Evolutionary conservation across 768 basidiomycete species (phyloP).

Genomic region (Austroboletus festivus): DNA sequence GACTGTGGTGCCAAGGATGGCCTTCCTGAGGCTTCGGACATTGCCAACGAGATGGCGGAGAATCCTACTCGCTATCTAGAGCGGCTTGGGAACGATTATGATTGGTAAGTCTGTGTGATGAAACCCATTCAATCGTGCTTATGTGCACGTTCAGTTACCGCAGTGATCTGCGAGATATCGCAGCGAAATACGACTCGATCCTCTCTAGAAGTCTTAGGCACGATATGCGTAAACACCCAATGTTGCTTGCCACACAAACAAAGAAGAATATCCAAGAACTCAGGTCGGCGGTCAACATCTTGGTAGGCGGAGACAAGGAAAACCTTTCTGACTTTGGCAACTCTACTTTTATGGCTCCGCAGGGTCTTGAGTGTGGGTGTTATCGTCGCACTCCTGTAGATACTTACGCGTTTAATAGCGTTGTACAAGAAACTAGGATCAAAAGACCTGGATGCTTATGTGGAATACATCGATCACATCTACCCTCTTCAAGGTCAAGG

Average conservation of each 20-base stretch:
- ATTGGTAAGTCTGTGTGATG: background rate
- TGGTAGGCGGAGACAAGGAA: background rate
- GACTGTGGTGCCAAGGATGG: background rate
- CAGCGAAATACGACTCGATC: background rate
- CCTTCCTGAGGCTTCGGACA: background rate
- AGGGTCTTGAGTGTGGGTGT: background rate
- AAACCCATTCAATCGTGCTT: background rate
- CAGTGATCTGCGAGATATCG: background rate
- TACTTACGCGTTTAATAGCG: background rate
- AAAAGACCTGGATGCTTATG: background rate
- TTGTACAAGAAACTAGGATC: background rate
- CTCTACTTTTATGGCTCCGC: background rate
- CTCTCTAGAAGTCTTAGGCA: background rate
- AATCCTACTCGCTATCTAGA: background rate
- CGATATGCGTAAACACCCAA: background rate
- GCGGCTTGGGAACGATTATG: background rate
- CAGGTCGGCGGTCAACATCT: background rate
- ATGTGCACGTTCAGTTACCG: background rate
- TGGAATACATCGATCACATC: background rate
- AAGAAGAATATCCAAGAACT: background rate
- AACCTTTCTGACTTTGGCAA: background rate
- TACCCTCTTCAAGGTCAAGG: background rate
- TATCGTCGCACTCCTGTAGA: background rate
- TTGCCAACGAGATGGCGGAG: background rate
- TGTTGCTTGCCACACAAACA: background rate